Base-by-base conservation (phyloP, 2,329 filamentous ascomycete genomes). In the Beauveria scarabaeidicola region DNA sequence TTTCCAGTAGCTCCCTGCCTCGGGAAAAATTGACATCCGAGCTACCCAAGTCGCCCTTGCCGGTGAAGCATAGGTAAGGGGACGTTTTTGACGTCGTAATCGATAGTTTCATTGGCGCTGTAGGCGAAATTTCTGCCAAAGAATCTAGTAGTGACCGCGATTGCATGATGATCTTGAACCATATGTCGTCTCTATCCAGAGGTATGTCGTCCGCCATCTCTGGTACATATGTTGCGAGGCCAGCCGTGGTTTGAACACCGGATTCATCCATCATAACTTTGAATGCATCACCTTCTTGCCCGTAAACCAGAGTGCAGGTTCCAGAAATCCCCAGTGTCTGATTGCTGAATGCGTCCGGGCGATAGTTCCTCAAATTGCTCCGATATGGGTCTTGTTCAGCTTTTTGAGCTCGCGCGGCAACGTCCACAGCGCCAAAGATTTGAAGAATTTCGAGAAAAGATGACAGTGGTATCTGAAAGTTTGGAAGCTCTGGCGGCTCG, bases 91-190 rank as follows among this genome's bases (percentile, higher is more conserved):
- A 84, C 1, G 85, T 85, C 10, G 80, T 80, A 56, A 96, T 81
- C 13, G 85, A 87, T 25, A 96, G 78, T 43, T 85, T 82, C 5
- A 84, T 83, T 0, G 91, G 91, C n/a, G 81, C 84, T 27, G 91
- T 88, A 13, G 81, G 81, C 1, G 81, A 82, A 52, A 88, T 80
- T 69, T 93, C 89, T 1, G 82, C 80, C 44, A 92, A 77, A 17
- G 86, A 85, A 67, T 92, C 89, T 11, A 88, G 80, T 5, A 93
- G 81, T 73, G 83, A 87, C 38, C 82, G 81, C 11, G 87, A 84
- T 65, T 87, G 89, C 89, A 97, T 96, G 69, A 99, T 97, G 61
- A 96, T 91, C 72, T 97, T 99, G 76, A 97, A 89, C 9, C 85
- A 80, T 9, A 97, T 79, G 56, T 86, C 83, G 54, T 91, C 83